phyloP scores from a whole-genome alignment of 768 basidiomycete species.

The Lentinula raphanica region DNA sequence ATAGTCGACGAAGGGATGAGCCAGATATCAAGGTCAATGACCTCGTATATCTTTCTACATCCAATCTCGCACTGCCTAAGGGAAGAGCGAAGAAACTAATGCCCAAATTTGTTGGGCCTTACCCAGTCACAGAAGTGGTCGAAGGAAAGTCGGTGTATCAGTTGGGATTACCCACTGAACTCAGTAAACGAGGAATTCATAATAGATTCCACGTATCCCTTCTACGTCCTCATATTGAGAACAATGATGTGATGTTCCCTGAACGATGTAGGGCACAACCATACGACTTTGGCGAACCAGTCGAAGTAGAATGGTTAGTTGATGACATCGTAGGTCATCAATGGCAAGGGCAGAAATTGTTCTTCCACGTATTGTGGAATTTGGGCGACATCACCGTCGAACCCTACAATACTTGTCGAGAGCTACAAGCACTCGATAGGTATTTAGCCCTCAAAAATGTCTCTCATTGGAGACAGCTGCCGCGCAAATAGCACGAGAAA shows the following conservation, averaged over 20 bases:
- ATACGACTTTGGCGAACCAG: constrained; percentile 12
- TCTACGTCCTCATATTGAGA: constrained; percentile 4
- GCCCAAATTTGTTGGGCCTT: too few species aligned
- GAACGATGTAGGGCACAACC: neutral
- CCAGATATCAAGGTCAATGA: too few species aligned
- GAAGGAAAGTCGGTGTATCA: constrained; percentile 13
- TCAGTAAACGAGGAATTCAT: constrained; percentile 7
- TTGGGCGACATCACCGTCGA: constrained; percentile 13
- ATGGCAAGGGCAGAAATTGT: constrained; percentile 2
- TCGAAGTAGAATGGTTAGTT: constrained; percentile 9
- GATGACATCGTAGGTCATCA: constrained; percentile 10
- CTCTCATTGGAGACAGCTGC: too few species aligned
- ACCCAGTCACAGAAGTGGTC: neutral
- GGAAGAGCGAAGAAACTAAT: too few species aligned
- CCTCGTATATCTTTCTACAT: too few species aligned
- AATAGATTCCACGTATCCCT: constrained; percentile 9
- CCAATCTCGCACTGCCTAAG: too few species aligned
- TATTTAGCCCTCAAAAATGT: neutral
- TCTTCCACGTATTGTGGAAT: constrained; percentile 10
- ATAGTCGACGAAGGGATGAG: too few species aligned
- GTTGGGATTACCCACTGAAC: constrained; percentile 16
- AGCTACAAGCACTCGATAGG: constrained; percentile 9
- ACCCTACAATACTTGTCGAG: constrained; percentile 4
- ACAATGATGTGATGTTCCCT: constrained; percentile 12
- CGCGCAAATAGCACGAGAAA: too few species aligned